Evolutionary conservation across 1,284 basidiomycete genomes (phyloP).

Genomic region (Blastosporella zonata): DNA sequence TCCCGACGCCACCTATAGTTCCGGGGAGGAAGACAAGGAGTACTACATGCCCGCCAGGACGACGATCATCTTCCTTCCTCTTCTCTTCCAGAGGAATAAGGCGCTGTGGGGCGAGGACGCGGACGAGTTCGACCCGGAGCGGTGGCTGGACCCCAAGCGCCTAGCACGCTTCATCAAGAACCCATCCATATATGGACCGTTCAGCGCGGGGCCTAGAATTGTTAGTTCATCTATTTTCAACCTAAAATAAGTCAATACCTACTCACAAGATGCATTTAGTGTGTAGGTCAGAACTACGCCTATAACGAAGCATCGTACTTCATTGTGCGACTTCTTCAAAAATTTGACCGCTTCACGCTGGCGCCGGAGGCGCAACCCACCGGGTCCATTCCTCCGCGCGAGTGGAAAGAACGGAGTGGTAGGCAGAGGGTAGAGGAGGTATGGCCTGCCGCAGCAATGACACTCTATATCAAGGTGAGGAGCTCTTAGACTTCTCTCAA

Average conservation of each 20-base stretch:
- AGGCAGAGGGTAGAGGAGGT: conserved; percentile 54
- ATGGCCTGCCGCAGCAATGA: conserved; percentile 59
- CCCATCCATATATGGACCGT: conserved; percentile 66
- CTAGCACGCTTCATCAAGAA: conserved; percentile 48
- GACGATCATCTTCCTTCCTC: conserved; percentile 52
- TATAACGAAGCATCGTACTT: conserved; percentile 72
- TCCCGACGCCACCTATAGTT: conserved; percentile 42
- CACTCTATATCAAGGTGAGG: conserved; percentile 58
- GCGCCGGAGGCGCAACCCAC: conserved; percentile 59
- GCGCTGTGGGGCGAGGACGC: conserved; percentile 68
- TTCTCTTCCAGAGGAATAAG: conserved; percentile 59
- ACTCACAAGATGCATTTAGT: conserved; percentile 36
- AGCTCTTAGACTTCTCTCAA: conserved; percentile 11
- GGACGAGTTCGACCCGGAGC: conserved; percentile 66
- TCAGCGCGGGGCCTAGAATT: conserved; percentile 62
- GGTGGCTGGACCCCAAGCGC: conserved; percentile 58
- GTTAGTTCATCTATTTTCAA: conserved; percentile 27
- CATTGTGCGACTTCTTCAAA: conserved; percentile 62
- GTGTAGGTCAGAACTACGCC: conserved; percentile 71
- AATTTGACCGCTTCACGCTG: conserved; percentile 56
- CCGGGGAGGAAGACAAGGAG: conserved; percentile 29
- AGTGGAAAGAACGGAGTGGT: conserved; percentile 53
- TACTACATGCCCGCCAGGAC: conserved; percentile 61
- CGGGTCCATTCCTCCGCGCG: conserved; percentile 53
- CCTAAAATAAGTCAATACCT: not conserved